phyloP scores from a whole-genome alignment of 2,329 filamentous ascomycete genomes.

The Nigrospora oryzae region DNA sequence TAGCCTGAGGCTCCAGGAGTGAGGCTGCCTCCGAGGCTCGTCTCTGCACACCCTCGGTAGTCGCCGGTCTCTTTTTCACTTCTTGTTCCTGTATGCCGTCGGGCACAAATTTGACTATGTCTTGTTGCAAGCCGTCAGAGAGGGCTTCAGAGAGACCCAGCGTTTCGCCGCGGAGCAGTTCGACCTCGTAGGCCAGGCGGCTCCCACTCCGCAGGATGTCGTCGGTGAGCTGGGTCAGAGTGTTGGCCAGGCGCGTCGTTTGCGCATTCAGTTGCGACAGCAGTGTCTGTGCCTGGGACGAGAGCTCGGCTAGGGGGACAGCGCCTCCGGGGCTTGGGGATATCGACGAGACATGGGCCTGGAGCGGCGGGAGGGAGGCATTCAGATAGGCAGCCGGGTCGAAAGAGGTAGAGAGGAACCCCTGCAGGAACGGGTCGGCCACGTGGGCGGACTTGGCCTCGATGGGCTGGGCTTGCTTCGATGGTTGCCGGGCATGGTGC shows the following conservation, averaged over 20 bases:
- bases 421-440: slow-evolving; percentile 62
- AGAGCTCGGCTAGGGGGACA: slow-evolving; percentile 66
- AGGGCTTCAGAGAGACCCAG: slow-evolving; percentile 72
- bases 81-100: slow-evolving; percentile 29
- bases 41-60: slow-evolving; percentile 7
- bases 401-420: slow-evolving; percentile 70
- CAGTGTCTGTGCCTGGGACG: slow-evolving; percentile 73
- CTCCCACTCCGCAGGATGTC: slow-evolving; percentile 88
- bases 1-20: slow-evolving; percentile 10
- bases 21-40: slow-evolving; percentile 12
- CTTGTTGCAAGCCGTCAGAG: slow-evolving; percentile 60
- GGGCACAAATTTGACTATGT: slow-evolving; percentile 66
- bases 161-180: slow-evolving; percentile 83
- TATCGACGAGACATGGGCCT: slow-evolving; percentile 26
- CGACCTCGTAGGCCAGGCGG: slow-evolving; percentile 87
- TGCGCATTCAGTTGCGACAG: slow-evolving; percentile 83
- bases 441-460: slow-evolving; percentile 53
- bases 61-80: slow-evolving; percentile 12
- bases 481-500: slow-evolving; percentile 31
- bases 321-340: slow-evolving; percentile 23
- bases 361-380: slow-evolving; percentile 61
- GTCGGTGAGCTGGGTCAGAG: slow-evolving; percentile 83
- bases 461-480: slow-evolving; percentile 22
- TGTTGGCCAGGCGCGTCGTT: slow-evolving; percentile 71
- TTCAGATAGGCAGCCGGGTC: slow-evolving; percentile 85